These are phyloP conservation scores for Lachnellula hyalina DNA, from an alignment of 2,329 filamentous ascomycete genomes.

Conservation along the genomic window DNA sequence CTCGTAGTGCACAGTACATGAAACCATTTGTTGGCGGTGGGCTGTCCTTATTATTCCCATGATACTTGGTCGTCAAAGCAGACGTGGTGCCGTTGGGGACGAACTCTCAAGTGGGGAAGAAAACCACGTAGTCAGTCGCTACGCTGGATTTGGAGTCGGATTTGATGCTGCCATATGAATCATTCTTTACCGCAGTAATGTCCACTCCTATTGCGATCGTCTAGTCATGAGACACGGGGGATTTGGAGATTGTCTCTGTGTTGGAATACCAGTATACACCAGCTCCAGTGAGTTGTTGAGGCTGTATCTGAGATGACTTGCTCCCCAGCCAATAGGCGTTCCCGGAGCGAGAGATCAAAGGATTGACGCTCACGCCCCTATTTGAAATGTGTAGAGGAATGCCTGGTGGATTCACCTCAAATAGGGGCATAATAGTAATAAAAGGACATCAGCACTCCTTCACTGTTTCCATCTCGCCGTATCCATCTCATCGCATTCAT, in stretches of 20 bases:
- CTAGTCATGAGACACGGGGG: not conserved
- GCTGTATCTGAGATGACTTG: not conserved
- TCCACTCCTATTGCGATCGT: not conserved
- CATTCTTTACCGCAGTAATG: not conserved
- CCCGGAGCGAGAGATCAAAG: too few species aligned
- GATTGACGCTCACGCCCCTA: too few species aligned
- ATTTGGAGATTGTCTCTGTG: not conserved
- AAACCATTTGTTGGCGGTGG: not conserved
- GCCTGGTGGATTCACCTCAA: too few species aligned
- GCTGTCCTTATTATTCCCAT: too few species aligned
- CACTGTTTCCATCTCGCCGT: not conserved
- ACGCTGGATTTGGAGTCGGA: not conserved
- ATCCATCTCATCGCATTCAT: not conserved
- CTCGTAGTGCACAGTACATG: not conserved
- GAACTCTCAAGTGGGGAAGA: not conserved
- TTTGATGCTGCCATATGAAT: not conserved
- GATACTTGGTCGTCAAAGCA: not conserved
- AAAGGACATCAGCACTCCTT: slow-evolving; percentile 1
- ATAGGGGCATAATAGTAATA: not conserved
- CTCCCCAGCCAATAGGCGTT: too few species aligned
- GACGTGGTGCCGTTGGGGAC: slow-evolving; percentile 2
- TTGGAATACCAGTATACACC: too few species aligned
- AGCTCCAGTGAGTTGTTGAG: not conserved
- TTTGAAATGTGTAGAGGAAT: not conserved
- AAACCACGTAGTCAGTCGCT: not conserved